These are phyloP conservation scores for Aspergillus piperis DNA, from an alignment of 2,329 filamentous ascomycete species.

Conservation along the genomic window DNA sequence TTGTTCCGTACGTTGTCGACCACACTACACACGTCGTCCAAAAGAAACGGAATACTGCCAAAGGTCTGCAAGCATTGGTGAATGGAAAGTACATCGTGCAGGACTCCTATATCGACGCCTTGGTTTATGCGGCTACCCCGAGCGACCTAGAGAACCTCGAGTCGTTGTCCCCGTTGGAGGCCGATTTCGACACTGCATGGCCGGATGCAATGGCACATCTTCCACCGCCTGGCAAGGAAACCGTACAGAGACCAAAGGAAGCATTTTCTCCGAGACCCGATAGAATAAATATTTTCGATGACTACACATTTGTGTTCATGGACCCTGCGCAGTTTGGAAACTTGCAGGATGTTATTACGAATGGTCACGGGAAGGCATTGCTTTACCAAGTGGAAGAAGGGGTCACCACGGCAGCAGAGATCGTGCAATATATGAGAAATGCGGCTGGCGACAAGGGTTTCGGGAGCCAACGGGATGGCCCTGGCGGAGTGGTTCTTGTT, in stretches of 20 bases:
- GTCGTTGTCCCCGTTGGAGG: slow-evolving; percentile 64
- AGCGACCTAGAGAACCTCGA: slow-evolving; percentile 54
- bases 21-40: slow-evolving; percentile 85
- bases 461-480: slow-evolving; percentile 63
- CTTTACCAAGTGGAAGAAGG: slow-evolving; percentile 62
- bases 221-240: slow-evolving; percentile 74
- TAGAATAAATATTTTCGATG: slow-evolving; percentile 74
- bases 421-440: slow-evolving; percentile 74
- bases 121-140: slow-evolving; percentile 62
- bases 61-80: slow-evolving; percentile 82
- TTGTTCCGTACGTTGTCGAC: slow-evolving; percentile 68
- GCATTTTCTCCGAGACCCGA: slow-evolving; percentile 69
- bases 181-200: slow-evolving; percentile 78
- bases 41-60: slow-evolving; percentile 85
- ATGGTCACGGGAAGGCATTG: slow-evolving; percentile 80
- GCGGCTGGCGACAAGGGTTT: slow-evolving; percentile 73
- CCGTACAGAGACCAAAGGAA: slow-evolving; percentile 65
- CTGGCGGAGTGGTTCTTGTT: slow-evolving; percentile 73
- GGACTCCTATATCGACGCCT: slow-evolving; percentile 69
- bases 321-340: slow-evolving; percentile 73
- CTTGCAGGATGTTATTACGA: slow-evolving; percentile 71
- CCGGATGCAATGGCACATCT: slow-evolving; percentile 72
- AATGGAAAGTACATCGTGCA: slow-evolving; percentile 78
- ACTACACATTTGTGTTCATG: slow-evolving; percentile 87
- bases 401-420: slow-evolving; percentile 70